Evolutionary conservation across 2,329 filamentous ascomycete species (phyloP).

Genomic region (Ophiocordyceps robertsii): DNA sequence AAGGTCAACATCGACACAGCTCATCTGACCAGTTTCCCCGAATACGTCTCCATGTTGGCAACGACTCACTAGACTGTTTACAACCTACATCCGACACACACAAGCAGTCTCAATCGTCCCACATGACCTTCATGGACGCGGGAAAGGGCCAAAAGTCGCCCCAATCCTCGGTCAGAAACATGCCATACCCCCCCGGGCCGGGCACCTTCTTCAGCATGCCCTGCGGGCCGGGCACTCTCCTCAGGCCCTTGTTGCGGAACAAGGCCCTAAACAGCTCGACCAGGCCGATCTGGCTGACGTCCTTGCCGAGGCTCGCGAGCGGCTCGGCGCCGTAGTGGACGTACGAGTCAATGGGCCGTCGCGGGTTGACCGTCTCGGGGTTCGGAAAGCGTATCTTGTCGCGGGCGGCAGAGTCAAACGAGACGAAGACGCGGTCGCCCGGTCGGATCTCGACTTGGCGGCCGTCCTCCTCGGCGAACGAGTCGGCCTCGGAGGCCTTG

Average conservation of each 20-base stretch:
- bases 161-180: slow-evolving; percentile 56
- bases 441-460: slow-evolving; percentile 34
- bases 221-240: slow-evolving; percentile 47
- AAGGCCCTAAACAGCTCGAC: slow-evolving; percentile 55
- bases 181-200: slow-evolving; percentile 36
- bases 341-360: slow-evolving; percentile 50
- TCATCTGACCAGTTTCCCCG: no score
- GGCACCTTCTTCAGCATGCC: slow-evolving; percentile 55
- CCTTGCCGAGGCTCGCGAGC: slow-evolving; percentile 47
- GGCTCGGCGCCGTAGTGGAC: slow-evolving; percentile 50
- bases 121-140: slow-evolving; percentile 38
- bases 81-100: neutral
- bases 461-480: slow-evolving; percentile 37
- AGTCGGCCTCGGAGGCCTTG: slow-evolving; percentile 30
- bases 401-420: slow-evolving; percentile 41
- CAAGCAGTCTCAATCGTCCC: slow-evolving; percentile 18
- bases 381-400: slow-evolving; percentile 48
- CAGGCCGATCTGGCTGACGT: slow-evolving; percentile 47
- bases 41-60: no score
- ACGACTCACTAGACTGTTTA: no score
- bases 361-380: slow-evolving; percentile 46
- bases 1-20: no score
- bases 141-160: slow-evolving; percentile 34
- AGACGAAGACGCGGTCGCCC: slow-evolving; percentile 49
- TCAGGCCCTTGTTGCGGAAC: slow-evolving; percentile 45